Percentiles rank a stretch among this genome's conserved stretches.
Evolutionary conservation across 192 early-diverging fungal genomes (phyloP).

Genomic region (Coemansia sp.): DNA sequence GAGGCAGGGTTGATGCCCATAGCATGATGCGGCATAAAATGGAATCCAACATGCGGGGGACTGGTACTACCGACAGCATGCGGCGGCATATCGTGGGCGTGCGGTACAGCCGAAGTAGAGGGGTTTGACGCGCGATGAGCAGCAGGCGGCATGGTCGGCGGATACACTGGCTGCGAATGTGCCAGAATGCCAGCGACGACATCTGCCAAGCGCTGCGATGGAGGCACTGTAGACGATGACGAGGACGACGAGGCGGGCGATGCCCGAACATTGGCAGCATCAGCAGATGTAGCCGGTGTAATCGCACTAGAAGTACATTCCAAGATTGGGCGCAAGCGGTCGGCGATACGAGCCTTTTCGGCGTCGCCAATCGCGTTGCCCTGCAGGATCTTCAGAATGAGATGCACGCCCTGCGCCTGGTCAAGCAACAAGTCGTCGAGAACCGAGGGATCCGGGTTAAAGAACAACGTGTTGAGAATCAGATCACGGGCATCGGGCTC

Average conservation of each 20-base stretch:
- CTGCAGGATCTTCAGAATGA: conserved; percentile 87
- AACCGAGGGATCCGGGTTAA: conserved; percentile 62
- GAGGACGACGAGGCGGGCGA: not conserved
- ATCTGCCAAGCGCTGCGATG: conserved; percentile 28
- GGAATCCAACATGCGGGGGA: conserved; percentile 24
- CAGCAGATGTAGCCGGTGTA: not conserved
- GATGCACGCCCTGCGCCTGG: conserved; percentile 81
- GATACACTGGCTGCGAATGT: conserved; percentile 29
- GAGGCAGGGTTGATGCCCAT: not conserved
- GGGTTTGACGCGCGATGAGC: not conserved
- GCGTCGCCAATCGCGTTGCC: conserved; percentile 73
- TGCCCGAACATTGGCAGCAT: not conserved
- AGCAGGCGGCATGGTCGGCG: conserved; percentile 9
- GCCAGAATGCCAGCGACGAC: conserved; percentile 24
- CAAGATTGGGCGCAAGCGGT: conserved; percentile 42
- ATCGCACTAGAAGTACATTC: not conserved
- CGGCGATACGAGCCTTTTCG: conserved; percentile 77
- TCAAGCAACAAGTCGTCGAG: conserved; percentile 73
- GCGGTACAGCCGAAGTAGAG: not conserved
- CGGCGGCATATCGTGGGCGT: not conserved
- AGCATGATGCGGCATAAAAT: conserved; percentile 7
- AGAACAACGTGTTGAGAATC: conserved; percentile 83
- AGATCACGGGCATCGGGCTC: conserved; percentile 89
- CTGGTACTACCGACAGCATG: conserved; percentile 13
- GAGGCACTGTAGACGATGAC: not conserved